Conservation (phyloP, 768 basidiomycete species). For the Tylopilus felleus region DNA sequence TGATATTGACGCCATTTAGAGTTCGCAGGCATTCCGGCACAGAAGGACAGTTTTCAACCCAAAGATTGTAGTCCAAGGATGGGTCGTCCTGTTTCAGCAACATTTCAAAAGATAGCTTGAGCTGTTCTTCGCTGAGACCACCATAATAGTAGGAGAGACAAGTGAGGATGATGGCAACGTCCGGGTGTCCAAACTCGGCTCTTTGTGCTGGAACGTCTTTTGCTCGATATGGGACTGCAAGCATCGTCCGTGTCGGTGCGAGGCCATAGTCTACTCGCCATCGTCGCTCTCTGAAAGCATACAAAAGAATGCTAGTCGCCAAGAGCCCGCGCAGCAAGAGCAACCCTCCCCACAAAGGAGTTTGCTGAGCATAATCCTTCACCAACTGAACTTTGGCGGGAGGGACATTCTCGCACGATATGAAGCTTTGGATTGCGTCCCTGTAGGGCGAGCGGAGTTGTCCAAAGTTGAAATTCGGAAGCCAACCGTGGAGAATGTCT, state of each 20-base stretch:
- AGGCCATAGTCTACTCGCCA: conserved; percentile 56
- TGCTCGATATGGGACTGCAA: conserved; percentile 54
- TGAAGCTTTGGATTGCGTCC: conserved; percentile 18
- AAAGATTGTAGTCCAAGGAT: background rate
- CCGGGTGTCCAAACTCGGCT: conserved; percentile 52
- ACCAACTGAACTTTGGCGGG: background rate
- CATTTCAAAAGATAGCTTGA: conserved; percentile 30
- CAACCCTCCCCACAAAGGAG: conserved; percentile 18
- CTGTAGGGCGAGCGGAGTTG: background rate
- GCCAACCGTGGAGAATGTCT: conserved; percentile 8
- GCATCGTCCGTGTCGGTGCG: conserved; percentile 38
- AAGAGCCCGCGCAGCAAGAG: conserved; percentile 37
- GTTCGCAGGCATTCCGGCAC: background rate
- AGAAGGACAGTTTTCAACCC: conserved; percentile 9
- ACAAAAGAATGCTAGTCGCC: conserved; percentile 38
- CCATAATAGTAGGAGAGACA: too few species aligned
- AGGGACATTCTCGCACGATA: conserved; percentile 12
- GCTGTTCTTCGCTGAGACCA: conserved; percentile 40
- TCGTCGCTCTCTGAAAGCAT: conserved; percentile 36
- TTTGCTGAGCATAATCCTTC: background rate
- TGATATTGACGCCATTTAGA: conserved; percentile 3
- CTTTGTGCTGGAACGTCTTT: conserved; percentile 46
- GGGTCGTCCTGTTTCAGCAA: conserved; percentile 18
- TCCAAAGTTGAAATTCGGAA: conserved; percentile 18
- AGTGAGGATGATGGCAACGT: too few species aligned